These are phyloP conservation scores for Gnetum montanum DNA, from an alignment of 75 land plant genomes.

Conservation along the genomic window DNA sequence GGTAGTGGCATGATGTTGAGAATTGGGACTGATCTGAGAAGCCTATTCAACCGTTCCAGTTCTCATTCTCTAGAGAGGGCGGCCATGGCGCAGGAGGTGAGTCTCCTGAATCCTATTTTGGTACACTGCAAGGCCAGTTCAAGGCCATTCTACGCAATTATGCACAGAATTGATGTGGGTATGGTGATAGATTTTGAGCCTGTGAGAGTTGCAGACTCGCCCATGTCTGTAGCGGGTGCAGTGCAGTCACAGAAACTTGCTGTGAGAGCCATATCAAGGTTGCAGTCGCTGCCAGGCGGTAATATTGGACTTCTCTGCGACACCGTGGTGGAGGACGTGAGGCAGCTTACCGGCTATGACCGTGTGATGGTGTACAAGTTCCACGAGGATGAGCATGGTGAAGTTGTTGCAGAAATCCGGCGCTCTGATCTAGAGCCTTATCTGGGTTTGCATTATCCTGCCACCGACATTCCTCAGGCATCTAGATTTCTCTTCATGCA, in stretches of 20 bases:
- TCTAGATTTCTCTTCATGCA: conserved; percentile 91
- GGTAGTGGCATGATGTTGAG: conserved; percentile 14
- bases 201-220: conserved; percentile 66
- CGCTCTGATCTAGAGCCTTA: conserved; percentile 84
- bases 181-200: conserved; percentile 95
- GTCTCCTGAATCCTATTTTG: conserved; percentile 72
- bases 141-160: conserved; percentile 90
- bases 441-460: conserved; percentile 89
- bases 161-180: conserved; percentile 93
- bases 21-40: conserved; percentile 69
- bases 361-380: conserved; percentile 97
- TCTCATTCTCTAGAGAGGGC: conserved; percentile 56
- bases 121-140: conserved; percentile 60
- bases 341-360: conserved; percentile 93
- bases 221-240: conserved; percentile 80
- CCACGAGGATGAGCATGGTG: conserved; percentile 98
- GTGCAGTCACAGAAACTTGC: conserved; percentile 95
- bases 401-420: conserved; percentile 89
- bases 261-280: conserved; percentile 77
- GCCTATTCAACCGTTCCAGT: conserved; percentile 58
- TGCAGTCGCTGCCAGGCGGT: conserved; percentile 90
- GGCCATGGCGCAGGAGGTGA: conserved; percentile 58
- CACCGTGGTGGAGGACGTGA: conserved; percentile 85
- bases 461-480: conserved; percentile 96
- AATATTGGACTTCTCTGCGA: conserved; percentile 86